phyloP scores from a whole-genome alignment of 179 eudicot species.

The Corrigiola litoralis region DNA sequence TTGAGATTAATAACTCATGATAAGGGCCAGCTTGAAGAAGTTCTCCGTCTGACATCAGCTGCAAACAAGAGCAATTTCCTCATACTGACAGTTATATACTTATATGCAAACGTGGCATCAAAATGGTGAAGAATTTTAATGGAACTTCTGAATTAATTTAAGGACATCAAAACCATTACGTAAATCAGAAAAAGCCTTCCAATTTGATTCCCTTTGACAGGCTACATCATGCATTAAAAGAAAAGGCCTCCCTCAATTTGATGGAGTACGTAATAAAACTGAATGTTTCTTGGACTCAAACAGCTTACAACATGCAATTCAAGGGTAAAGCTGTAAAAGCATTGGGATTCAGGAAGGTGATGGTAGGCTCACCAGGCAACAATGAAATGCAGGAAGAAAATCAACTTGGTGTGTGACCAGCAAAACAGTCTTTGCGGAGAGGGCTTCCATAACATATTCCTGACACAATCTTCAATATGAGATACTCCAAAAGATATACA shows the following conservation, averaged over 20 bases:
- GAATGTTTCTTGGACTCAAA: not conserved
- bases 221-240: no score
- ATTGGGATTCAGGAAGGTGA: conserved; percentile 12
- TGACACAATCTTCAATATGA: conserved; percentile 21
- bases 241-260: no score
- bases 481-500: not conserved
- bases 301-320: not conserved
- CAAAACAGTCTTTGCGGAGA: conserved; percentile 66
- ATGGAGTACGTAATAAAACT: no score
- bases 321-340: not conserved
- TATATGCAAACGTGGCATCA: not conserved
- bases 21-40: conserved; percentile 57
- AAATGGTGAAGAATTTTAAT: not conserved
- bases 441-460: conserved; percentile 84
- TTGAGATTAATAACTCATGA: conserved; percentile 43
- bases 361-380: conserved; percentile 55
- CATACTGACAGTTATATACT: not conserved
- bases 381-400: conserved; percentile 78
- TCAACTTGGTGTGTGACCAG: conserved; percentile 94
- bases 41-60: conserved; percentile 70
- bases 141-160: not conserved
- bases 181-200: no score
- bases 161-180: no score
- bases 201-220: no score
- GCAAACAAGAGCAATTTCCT: conserved; percentile 16